Percentiles rank a stretch among this genome's conserved stretches.
Evolutionary conservation across 345 rosid genomes (phyloP).

Genomic region (Melaleuca quinquenervia): DNA sequence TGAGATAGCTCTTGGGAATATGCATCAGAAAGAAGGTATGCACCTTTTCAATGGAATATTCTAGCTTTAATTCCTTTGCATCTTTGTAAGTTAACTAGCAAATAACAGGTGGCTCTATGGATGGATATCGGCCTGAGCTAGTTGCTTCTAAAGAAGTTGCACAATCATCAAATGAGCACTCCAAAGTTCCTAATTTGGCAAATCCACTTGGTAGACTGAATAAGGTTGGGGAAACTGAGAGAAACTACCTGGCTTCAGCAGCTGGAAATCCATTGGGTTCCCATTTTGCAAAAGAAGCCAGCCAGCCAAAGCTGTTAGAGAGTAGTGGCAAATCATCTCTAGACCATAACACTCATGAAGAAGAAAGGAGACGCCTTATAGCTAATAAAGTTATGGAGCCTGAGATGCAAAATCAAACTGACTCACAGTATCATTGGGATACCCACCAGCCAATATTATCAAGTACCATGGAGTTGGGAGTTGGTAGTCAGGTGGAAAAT

Average conservation of each 20-base stretch:
- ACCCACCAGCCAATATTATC: conserved; percentile 28
- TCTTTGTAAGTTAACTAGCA: neutral
- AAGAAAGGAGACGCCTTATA: conserved; percentile 40
- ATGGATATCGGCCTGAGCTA: neutral
- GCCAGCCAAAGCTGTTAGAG: conserved; percentile 26
- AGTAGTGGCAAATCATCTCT: conserved; percentile 18
- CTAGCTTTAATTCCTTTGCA: neutral
- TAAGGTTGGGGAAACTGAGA: conserved; percentile 28
- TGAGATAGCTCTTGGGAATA: conserved; percentile 76
- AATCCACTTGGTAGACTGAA: conserved; percentile 34
- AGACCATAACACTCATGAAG: conserved; percentile 16
- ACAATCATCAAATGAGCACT: conserved; percentile 22
- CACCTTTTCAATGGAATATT: neutral
- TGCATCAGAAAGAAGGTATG: conserved; percentile 64
- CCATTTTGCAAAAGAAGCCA: conserved; percentile 31
- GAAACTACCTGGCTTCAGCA: conserved; percentile 21
- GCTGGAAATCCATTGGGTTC: conserved; percentile 39
- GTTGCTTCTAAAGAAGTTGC: neutral
- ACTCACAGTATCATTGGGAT: conserved; percentile 16
- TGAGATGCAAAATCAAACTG: conserved; percentile 39
- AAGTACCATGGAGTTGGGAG: conserved; percentile 15
- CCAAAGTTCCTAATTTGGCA: conserved; percentile 29
- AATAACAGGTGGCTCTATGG: neutral
- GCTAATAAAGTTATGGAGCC: conserved; percentile 30
- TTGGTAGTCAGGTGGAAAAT: conserved; percentile 10